These are phyloP conservation scores for Malus hybrid DNA, from an alignment of 331 rosid genomes.

Conservation along the genomic window DNA sequence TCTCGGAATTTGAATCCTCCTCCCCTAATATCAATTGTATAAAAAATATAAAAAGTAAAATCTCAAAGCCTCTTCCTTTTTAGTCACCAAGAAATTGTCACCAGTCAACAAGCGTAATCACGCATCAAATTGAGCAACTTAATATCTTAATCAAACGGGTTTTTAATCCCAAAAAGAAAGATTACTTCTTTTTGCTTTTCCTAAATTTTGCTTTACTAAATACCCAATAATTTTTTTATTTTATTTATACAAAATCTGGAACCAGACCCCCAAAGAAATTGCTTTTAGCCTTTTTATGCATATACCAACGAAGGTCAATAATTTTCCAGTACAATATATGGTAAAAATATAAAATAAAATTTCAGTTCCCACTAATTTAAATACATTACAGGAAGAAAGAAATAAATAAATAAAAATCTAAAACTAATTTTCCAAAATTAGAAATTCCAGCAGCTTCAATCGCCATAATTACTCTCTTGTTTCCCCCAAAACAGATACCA, in stretches of 20 bases:
- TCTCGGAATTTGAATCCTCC: not conserved
- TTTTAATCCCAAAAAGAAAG: not conserved
- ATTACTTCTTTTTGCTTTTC: not conserved
- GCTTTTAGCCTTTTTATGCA: not conserved
- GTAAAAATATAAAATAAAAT: not conserved
- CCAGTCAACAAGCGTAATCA: conserved; percentile 25
- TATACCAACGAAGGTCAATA: not conserved
- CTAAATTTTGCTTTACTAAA: not conserved
- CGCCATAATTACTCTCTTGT: not conserved
- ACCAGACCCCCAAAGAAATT: not conserved
- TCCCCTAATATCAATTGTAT: not conserved
- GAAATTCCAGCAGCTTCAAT: not conserved
- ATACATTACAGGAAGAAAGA: not conserved
- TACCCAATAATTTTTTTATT: not conserved
- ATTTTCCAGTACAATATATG: not conserved
- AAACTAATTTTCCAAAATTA: not conserved
- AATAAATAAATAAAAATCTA: not conserved
- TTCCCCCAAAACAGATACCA: not conserved
- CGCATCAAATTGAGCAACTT: not conserved
- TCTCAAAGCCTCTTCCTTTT: not conserved
- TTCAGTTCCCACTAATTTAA: not conserved
- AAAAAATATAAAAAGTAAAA: no score
- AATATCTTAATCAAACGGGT: not conserved
- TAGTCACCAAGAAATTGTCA: not conserved
- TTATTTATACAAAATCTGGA: not conserved